A percentile compares a stretch with the other conserved stretches of the same genome.
phyloP scores from a whole-genome alignment of 148 eudicot species.

The Persicaria tinctoria region DNA sequence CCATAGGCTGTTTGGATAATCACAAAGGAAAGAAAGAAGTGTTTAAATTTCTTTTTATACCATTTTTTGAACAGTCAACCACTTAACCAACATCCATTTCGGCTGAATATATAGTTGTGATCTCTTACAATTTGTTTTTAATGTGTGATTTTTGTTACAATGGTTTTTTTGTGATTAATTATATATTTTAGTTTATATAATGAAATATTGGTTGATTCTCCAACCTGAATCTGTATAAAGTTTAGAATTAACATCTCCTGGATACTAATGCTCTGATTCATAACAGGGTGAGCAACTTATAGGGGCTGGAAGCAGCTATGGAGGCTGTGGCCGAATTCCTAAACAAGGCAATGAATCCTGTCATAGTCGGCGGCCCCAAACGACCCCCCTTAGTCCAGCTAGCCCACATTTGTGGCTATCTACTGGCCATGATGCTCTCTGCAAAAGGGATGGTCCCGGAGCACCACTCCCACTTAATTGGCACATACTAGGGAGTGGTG shows the following conservation, averaged over 20 bases:
- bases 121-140: too few relatives aligned
- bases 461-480: constrained; percentile 62
- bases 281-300: constrained; percentile 46
- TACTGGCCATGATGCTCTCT: constrained; percentile 59
- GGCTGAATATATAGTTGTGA: too few relatives aligned
- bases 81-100: too few relatives aligned
- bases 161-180: not conserved
- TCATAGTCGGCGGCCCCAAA: constrained; percentile 71
- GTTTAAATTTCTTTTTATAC: too few relatives aligned
- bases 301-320: constrained; percentile 68
- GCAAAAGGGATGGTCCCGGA: constrained; percentile 75
- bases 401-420: constrained; percentile 58
- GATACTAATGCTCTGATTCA: not conserved
- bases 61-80: too few relatives aligned
- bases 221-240: not conserved
- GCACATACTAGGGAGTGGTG: constrained; percentile 81
- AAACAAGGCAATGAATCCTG: constrained; percentile 82
- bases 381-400: constrained; percentile 45
- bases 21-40: too few relatives aligned
- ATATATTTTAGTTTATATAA: too few relatives aligned
- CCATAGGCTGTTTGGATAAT: too few relatives aligned
- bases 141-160: not conserved
- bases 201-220: not conserved
- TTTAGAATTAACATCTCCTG: not conserved
- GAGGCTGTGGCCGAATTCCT: constrained; percentile 66